These are phyloP conservation scores for Aristolochia fimbriata DNA, from an alignment of 164 flowering plant genomes.

Conservation along the genomic window DNA sequence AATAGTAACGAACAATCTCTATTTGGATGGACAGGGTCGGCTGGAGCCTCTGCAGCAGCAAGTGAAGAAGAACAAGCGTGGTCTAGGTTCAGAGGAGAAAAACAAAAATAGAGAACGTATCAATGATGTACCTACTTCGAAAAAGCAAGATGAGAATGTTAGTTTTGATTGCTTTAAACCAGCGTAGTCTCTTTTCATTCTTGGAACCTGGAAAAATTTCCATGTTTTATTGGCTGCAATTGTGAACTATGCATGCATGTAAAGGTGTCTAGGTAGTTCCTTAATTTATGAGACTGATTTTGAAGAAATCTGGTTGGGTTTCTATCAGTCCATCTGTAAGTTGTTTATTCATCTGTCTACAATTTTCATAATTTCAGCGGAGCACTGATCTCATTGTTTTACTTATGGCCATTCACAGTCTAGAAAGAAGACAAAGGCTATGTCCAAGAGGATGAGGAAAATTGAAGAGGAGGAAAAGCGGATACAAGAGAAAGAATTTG, in stretches of 20 bases:
- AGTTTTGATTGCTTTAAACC: not conserved
- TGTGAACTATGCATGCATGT: too few species aligned
- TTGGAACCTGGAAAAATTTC: too few species aligned
- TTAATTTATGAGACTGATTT: too few species aligned
- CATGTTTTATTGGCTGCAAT: too few species aligned
- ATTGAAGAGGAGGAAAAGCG: constrained; percentile 46
- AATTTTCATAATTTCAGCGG: too few species aligned
- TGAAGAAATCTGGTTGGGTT: too few species aligned
- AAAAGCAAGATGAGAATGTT: constrained; percentile 24
- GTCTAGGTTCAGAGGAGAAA: constrained; percentile 62
- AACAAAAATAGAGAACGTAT: constrained; percentile 20
- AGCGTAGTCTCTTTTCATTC: too few species aligned
- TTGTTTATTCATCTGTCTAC: not conserved
- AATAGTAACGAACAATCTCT: not conserved
- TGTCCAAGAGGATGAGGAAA: constrained; percentile 60
- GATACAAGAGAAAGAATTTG: constrained; percentile 64
- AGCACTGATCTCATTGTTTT: not conserved
- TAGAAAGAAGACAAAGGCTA: constrained; percentile 32
- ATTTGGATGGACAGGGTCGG: constrained; percentile 48
- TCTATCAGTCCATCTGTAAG: too few species aligned
- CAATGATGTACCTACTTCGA: constrained; percentile 8
- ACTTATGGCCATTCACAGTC: constrained; percentile 22
- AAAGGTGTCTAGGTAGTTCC: too few species aligned
- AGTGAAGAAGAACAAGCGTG: constrained; percentile 62
- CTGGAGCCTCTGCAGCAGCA: constrained; percentile 59